Evolutionary conservation across 2,329 filamentous ascomycete species (phyloP), one percentile per base, ranked within the genome.

Genomic region (Ascochyta fabae): DNA sequence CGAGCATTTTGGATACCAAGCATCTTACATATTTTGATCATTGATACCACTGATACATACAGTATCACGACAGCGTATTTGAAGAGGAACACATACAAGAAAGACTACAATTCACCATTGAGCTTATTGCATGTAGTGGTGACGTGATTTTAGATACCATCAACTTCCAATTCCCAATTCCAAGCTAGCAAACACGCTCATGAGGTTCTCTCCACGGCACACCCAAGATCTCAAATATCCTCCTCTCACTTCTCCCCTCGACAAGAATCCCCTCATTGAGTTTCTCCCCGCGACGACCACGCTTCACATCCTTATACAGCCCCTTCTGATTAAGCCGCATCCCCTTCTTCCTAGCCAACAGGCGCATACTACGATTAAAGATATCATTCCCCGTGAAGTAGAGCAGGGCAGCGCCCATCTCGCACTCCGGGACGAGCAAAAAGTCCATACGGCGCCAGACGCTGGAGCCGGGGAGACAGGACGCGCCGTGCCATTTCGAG

Each of bases 301-400:
- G 80, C 72, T 90, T 79, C 1, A 91, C 87, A 72, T 91, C 84
- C 64, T 81, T 84, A 66, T 88, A 96, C 51, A 98, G 73, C 0
- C 92, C 94, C 27, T 84, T 81, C 75, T 97, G 93, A 65, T 96
- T 97, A 50, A 98, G 72, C 46, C 90, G 79, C 91, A 96, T 92
- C 0, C 86, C 85, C 76, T 91, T 95, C 75, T 86, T 92, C 35
- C 86, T 85, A 13, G 92, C 92, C 60, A 97, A 74, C 15, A 96
- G 77, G 60, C 94, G 80, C 73, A 97, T 85, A 69, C 91, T 96
- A 15, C 93, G 82, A 73, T 97, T 97, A 78, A 97, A 97, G 31
- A 96, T 89, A 71, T 96, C 93, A 64, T 97, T 95, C 1, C 94
- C 94, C 0, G 94, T 97, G 69, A 97, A 98, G 71, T 97, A 97